phyloP scores from a whole-genome alignment of 768 basidiomycete species.

The Lactarius evosmus region DNA sequence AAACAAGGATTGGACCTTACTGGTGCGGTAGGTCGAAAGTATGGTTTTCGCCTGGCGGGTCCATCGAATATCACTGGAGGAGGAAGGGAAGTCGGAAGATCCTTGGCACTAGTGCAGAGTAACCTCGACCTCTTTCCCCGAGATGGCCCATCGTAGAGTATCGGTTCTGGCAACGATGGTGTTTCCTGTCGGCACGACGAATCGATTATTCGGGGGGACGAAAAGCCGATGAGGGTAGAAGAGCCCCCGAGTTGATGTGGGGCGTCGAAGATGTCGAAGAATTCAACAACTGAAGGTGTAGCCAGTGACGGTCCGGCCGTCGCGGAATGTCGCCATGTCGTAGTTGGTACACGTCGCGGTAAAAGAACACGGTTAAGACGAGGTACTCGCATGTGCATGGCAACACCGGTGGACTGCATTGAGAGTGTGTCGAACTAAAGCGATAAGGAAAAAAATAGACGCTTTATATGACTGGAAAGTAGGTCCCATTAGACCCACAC shows the following conservation, averaged over 20 bases:
- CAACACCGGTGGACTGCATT: background rate
- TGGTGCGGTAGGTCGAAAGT: background rate
- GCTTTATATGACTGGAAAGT: background rate
- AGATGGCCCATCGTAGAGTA: constrained; percentile 23
- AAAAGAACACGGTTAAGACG: background rate
- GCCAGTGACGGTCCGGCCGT: background rate
- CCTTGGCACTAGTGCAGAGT: constrained; percentile 4
- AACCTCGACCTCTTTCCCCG: constrained; percentile 25
- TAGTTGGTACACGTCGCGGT: background rate
- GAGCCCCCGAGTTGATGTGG: constrained; percentile 42
- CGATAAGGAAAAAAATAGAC: background rate
- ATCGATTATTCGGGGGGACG: constrained; percentile 12
- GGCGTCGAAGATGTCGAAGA: constrained; percentile 54
- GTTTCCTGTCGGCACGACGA: constrained; percentile 19
- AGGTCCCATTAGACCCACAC: background rate
- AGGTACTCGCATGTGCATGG: background rate
- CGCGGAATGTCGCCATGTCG: background rate
- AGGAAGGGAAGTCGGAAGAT: constrained; percentile 34
- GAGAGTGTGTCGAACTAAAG: background rate
- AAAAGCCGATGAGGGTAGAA: constrained; percentile 30
- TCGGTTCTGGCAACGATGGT: constrained; percentile 21
- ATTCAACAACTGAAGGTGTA: constrained; percentile 25
- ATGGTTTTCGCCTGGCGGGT: constrained; percentile 35
- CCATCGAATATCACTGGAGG: constrained; percentile 45
- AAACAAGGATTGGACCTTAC: background rate